Percentiles rank a stretch among this genome's conserved stretches.
Conservation (phyloP, 2,329 filamentous ascomycete genomes). For the Dothidotthia symphoricarpi region DNA sequence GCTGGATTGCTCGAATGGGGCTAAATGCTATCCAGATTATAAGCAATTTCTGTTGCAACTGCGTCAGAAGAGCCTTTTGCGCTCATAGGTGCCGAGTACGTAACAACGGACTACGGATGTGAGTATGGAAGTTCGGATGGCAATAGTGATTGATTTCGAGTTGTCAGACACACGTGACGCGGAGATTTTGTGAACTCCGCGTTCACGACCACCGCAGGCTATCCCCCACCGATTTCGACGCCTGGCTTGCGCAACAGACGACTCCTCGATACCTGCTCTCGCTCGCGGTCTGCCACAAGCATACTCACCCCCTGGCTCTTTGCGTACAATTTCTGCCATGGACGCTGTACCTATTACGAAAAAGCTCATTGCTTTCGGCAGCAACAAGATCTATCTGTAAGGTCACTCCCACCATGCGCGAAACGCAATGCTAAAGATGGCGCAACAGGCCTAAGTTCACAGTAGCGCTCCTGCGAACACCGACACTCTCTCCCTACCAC, state of each 20-base stretch:
- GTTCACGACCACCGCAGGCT: not conserved
- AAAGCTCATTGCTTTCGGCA: conserved; percentile 40
- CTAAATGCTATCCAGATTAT: too few species aligned
- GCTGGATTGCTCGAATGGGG: too few species aligned
- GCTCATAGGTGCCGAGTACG: too few species aligned
- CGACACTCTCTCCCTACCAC: conserved; percentile 70
- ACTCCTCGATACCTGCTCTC: not conserved
- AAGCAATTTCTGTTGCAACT: too few species aligned
- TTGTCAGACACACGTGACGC: conserved; percentile 6
- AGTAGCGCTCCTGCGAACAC: conserved; percentile 73
- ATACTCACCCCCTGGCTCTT: not conserved
- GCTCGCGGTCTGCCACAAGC: not conserved
- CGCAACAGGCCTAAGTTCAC: conserved; percentile 71
- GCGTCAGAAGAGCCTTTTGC: too few species aligned
- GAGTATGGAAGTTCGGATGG: too few species aligned
- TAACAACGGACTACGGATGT: too few species aligned
- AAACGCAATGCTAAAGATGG: conserved; percentile 7
- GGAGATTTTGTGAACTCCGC: not conserved
- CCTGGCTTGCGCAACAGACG: not conserved
- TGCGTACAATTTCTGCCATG: conserved; percentile 14
- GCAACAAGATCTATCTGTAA: conserved; percentile 52
- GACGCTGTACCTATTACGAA: conserved; percentile 33
- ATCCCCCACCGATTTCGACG: conserved; percentile 1
- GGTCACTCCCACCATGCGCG: not conserved
- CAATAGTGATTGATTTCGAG: too few species aligned